A percentile compares a stretch with the other conserved stretches of the same genome.
phyloP scores from a whole-genome alignment of 805 yeast genomes.

The Priceomyces fermenticarens region DNA sequence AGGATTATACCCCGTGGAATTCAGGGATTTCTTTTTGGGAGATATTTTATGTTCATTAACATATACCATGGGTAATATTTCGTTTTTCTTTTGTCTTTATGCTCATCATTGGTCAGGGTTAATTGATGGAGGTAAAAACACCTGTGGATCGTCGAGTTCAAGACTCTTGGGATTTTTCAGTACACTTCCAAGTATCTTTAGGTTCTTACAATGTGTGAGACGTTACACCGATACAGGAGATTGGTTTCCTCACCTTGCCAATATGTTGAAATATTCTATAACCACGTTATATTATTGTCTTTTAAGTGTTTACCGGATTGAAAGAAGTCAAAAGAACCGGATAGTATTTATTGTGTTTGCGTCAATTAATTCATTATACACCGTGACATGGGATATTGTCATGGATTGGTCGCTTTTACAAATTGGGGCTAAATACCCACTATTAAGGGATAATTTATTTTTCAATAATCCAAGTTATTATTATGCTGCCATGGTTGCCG shows the following conservation, averaged over 20 bases:
- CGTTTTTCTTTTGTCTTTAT: constrained; percentile 83
- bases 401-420: constrained; percentile 96
- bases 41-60: constrained; percentile 88
- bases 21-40: constrained; percentile 89
- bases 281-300: constrained; percentile 67
- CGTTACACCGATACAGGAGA: constrained; percentile 93
- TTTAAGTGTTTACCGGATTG: constrained; percentile 76
- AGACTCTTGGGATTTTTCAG: constrained; percentile 78
- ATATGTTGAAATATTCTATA: constrained; percentile 71
- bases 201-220: constrained; percentile 84
- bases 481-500: constrained; percentile 69
- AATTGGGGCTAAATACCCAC: constrained; percentile 50
- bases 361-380: constrained; percentile 62
- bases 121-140: constrained; percentile 36
- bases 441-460: constrained; percentile 71
- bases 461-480: constrained; percentile 51
- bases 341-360: constrained; percentile 74
- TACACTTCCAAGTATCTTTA: constrained; percentile 84
- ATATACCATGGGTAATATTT: constrained; percentile 80
- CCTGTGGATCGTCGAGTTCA: constrained; percentile 78
- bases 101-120: constrained; percentile 65
- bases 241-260: constrained; percentile 94
- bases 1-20: constrained; percentile 93
- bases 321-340: constrained; percentile 37
- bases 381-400: constrained; percentile 82